phyloP scores from a whole-genome alignment of 2,329 filamentous ascomycete species.

The Fonsecaea pedrosoi region DNA sequence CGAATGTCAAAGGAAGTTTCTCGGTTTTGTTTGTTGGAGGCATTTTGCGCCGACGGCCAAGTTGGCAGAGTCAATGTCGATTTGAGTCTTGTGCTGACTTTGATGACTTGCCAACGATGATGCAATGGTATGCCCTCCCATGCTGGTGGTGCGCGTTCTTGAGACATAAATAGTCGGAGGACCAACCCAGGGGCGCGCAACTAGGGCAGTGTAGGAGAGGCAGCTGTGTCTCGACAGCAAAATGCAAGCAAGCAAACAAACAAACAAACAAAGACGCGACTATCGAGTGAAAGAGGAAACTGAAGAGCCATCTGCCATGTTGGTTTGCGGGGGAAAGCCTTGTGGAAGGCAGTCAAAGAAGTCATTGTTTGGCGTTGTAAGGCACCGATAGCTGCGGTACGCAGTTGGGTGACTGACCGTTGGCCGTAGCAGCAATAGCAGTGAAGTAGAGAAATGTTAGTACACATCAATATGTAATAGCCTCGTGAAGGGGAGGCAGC shows the following conservation, averaged over 20 bases:
- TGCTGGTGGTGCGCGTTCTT: neutral
- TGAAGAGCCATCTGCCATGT: neutral
- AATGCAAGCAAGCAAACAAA: neutral
- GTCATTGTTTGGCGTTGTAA: neutral
- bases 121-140: neutral
- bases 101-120: neutral
- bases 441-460: neutral
- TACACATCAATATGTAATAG: neutral
- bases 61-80: neutral
- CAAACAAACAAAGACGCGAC: neutral
- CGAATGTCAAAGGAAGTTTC: conserved; percentile 5
- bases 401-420: neutral
- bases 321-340: neutral
- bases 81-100: neutral
- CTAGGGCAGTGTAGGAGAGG: neutral
- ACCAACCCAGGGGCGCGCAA: neutral
- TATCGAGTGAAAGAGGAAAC: neutral
- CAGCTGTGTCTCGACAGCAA: neutral
- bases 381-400: neutral
- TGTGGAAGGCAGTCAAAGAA: neutral
- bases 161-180: neutral
- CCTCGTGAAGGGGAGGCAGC: neutral
- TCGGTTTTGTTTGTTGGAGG: neutral
- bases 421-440: neutral
- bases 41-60: neutral